Conservation (phyloP, 352 stramenopile genomes). For the Pythium dissimile region DNA sequence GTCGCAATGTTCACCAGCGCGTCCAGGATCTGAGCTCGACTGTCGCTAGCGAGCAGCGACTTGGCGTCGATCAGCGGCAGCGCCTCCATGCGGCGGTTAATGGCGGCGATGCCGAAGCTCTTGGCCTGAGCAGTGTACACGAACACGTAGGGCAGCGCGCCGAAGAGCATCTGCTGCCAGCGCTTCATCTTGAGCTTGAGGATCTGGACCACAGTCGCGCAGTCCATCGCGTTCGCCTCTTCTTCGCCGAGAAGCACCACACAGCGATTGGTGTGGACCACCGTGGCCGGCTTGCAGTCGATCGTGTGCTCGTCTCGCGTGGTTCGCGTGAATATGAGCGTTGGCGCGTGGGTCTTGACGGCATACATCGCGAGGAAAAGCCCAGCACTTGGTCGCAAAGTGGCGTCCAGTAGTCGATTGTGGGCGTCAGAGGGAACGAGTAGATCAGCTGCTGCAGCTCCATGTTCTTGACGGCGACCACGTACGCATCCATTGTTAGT, state of each 20-base stretch:
- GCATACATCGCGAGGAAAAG: not conserved
- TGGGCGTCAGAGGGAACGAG: not conserved
- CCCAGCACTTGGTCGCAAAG: not conserved
- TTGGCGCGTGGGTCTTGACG: not conserved
- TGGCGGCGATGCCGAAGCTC: not conserved
- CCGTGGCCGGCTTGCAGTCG: not conserved
- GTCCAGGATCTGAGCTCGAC: not conserved
- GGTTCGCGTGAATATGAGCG: not conserved
- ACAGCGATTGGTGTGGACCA: not conserved
- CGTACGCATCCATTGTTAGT: not conserved
- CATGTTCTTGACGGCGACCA: not conserved
- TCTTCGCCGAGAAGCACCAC: not conserved
- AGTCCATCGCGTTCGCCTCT: not conserved
- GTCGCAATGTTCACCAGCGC: not conserved
- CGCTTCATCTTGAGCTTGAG: not conserved
- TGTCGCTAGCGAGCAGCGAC: not conserved
- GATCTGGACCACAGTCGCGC: not conserved
- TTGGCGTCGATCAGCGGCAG: not conserved
- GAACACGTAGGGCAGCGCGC: not conserved
- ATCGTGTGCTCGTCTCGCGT: not conserved
- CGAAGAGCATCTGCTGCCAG: not conserved
- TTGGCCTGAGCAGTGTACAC: not conserved
- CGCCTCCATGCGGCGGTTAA: not conserved
- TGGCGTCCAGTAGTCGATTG: not conserved
- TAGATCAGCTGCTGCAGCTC: not conserved